These are phyloP conservation scores for Quercus phellos DNA, from an alignment of 331 rosid genomes.

Conservation along the genomic window DNA sequence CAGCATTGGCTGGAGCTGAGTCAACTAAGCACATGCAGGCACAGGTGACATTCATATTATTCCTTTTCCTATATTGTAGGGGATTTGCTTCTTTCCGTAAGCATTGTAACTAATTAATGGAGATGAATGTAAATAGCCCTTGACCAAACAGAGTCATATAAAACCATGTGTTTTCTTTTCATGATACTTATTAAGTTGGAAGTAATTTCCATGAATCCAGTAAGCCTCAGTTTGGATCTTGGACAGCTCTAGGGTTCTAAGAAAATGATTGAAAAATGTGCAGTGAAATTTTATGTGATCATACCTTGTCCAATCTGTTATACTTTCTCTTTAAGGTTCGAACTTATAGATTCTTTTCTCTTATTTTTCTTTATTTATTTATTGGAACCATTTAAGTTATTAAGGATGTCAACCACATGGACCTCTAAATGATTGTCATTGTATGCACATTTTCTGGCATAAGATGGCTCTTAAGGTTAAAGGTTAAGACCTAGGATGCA, in stretches of 20 bases:
- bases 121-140: neutral
- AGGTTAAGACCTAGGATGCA: neutral
- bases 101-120: neutral
- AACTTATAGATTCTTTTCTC: neutral
- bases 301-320: neutral
- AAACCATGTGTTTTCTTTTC: neutral
- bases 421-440: neutral
- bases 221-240: neutral
- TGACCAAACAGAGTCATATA: neutral
- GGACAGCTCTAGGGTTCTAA: neutral
- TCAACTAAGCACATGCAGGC: conserved; percentile 86
- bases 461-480: neutral
- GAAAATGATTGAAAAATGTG: neutral
- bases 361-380: neutral
- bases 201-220: neutral
- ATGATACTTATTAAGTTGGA: neutral
- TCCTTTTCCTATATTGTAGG: conserved; percentile 1
- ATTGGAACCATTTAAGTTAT: neutral
- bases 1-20: conserved; percentile 80
- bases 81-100: neutral
- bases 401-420: neutral
- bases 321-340: neutral
- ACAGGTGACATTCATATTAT: conserved; percentile 42
- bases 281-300: neutral
- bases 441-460: neutral